Conservation (phyloP, 352 stramenopile genomes). For the Pythium vanterpoolii region DNA sequence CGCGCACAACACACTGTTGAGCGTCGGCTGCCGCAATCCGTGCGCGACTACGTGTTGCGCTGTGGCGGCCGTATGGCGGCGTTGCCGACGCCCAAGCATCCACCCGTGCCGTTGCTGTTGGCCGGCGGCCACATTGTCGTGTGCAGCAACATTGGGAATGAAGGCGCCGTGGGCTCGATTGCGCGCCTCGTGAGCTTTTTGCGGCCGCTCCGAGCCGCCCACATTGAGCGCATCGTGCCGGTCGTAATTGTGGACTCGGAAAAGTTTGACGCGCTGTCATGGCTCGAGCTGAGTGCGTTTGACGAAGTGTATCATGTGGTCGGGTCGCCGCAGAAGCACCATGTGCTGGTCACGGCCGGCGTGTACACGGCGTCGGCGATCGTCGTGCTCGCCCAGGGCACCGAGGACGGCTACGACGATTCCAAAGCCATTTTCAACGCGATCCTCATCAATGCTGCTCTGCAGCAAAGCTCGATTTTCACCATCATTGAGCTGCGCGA, state of each 20-base stretch:
- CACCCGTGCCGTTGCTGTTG: constrained; percentile 38
- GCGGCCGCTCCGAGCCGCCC: constrained; percentile 60
- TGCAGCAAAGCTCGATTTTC: constrained; percentile 67
- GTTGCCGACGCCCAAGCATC: constrained; percentile 37
- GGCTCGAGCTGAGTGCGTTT: constrained; percentile 64
- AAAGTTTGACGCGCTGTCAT: constrained; percentile 61
- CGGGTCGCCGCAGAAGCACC: constrained; percentile 70
- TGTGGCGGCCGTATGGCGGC: constrained; percentile 31
- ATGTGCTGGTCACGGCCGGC: constrained; percentile 60
- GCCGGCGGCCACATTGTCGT: constrained; percentile 75
- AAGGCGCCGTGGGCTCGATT: constrained; percentile 47
- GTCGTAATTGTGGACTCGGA: constrained; percentile 77
- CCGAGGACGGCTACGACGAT: constrained; percentile 67
- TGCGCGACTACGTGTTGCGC: constrained; percentile 59
- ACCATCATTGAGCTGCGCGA: constrained; percentile 86
- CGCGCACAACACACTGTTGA: constrained; percentile 73
- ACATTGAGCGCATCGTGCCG: constrained; percentile 60
- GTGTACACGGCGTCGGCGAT: constrained; percentile 82
- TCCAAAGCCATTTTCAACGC: constrained; percentile 87
- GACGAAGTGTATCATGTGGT: constrained; percentile 78
- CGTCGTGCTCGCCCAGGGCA: constrained; percentile 77
- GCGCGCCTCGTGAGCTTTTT: constrained; percentile 75
- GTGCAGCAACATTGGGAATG: constrained; percentile 71
- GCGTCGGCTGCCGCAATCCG: constrained; percentile 49
- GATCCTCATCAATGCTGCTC: constrained; percentile 72